Evolutionary conservation across 495 filamentous ascomycete genomes (phyloP), one percentile per base, ranked within the genome.

Genomic region (Talaromyces trachyspermus): DNA sequence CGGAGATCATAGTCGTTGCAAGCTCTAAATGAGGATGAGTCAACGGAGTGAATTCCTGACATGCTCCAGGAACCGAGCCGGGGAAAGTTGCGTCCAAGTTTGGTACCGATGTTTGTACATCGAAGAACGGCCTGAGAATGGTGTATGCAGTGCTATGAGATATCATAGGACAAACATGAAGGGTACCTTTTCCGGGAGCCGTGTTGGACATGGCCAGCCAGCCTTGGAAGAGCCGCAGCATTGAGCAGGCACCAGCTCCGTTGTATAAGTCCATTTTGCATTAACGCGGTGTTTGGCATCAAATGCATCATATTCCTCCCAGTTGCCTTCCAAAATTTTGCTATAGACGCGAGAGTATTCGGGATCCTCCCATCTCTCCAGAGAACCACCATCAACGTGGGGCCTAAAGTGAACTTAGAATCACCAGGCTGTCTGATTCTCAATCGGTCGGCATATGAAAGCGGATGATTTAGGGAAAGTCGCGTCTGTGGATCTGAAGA

Each of bases 1-100:
- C 69, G 49, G 88, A 80, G 3, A 90, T 77, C 89, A 95, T 95
- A 1, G 83, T 83, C 17, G 48, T 35, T 30, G 76, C 66, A 3
- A 95, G 74, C 24, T 84, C 71, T 18, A 91, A 68, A 55, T 89
- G 86, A 3, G 86, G 86, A 57, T 90, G 86, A 41, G 80, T 59
- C 2, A 58, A 62, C 5, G 67, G 56, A 10, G 65, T 78, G 3
- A 88, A 68, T 56, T 90, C 86, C 58, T 90, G 86, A 5, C 76
- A 76, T 30, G 74, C 70, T 1, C 81, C 82, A 0, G 77, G 82
- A 12, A 71, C 77, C 0, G 85, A 84, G 2, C 86, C 86, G 15
- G 86, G 82, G 10, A 44, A 44, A 1, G 24, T 25, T 3, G 24
- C 22, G 10, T 44, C 42, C 4, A 44, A 15, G n/a, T 44, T 20